Base-by-base conservation (phyloP, 2,329 filamentous ascomycete genomes). In the Metarhizium brunneum region DNA sequence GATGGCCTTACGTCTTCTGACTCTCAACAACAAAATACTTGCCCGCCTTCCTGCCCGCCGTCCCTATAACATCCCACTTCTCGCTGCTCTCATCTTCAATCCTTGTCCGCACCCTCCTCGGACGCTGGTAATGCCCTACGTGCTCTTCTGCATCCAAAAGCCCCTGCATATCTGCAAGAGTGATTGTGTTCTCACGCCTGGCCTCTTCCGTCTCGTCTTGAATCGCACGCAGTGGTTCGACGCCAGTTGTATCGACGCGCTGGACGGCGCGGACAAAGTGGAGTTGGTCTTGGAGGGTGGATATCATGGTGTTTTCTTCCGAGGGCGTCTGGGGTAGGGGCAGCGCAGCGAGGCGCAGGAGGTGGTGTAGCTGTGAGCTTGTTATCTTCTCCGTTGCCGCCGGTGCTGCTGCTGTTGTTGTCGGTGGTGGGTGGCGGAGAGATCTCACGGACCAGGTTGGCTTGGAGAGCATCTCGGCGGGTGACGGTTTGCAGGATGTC, bases 201-300 rank as follows among this genome's bases (percentile, higher is more conserved):
- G 78, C 78, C 59, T 84, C 82, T 42, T 72, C 66, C 1, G 88
- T 88, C 73, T 94, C 92, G 68, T 97, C 92, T 54, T 90, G 83
- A 56, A 97, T 86, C 48, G 86, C 86, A 52, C 82, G 79, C 47
- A 99, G 72, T 0, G 94, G 92, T 55, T 84, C 78, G 0, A 96
- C 76, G 3, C 80, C 84, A 0, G 77, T 72, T 0, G 90, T 92
- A 68, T 95, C 81, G 51, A 96, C 86, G 48, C 79, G 75, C 66
- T 95, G 92, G 20, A 97, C 85, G 59, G 90, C 83, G 58, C 83
- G 85, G n/a, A 97, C 91, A 66, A 99, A 99, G 65, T 88, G 86
- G 0, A 99, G 81, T 67, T 99, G 94, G 36, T 87, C 84, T 53
- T 85, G 80, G 2, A 99, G 79, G 1, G 86, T 92, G 25, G 79